A percentile compares a stretch with the other conserved stretches of the same genome.
Conservation (phyloP, 2,329 filamentous ascomycete species). For the Penicillium sp. region DNA sequence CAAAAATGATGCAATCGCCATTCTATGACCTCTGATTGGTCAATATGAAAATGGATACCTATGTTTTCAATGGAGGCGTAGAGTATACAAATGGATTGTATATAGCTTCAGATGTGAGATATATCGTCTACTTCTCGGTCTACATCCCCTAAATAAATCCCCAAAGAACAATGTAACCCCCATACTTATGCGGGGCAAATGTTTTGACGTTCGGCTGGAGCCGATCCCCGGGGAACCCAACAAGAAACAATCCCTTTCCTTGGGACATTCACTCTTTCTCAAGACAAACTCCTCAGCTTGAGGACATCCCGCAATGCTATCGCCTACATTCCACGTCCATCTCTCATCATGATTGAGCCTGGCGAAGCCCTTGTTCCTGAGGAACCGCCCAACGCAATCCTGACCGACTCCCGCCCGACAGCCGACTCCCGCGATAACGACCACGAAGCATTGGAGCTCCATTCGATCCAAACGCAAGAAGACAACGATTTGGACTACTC, state of each 20-base stretch:
- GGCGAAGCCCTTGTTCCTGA: neutral
- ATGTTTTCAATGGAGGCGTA: neutral
- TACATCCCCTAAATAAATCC: neutral
- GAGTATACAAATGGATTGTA: neutral
- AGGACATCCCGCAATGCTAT: neutral
- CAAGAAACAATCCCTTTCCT: neutral
- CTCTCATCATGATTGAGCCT: slow-evolving; percentile 9
- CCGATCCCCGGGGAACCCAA: slow-evolving; percentile 15
- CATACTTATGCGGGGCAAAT: slow-evolving; percentile 1
- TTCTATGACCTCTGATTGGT: slow-evolving; percentile 11
- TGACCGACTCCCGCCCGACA: slow-evolving; percentile 12
- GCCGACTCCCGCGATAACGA: slow-evolving; percentile 6
- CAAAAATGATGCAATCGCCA: slow-evolving; percentile 17
- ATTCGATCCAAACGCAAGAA: slow-evolving; percentile 31
- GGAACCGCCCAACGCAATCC: slow-evolving; percentile 4
- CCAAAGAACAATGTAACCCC: neutral
- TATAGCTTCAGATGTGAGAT: neutral
- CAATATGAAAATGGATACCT: neutral
- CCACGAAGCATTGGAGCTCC: slow-evolving; percentile 30
- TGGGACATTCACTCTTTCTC: neutral
- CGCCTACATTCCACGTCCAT: too few species aligned
- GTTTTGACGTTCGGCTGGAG: slow-evolving; percentile 9
- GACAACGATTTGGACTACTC: slow-evolving; percentile 25
- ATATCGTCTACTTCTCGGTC: neutral
- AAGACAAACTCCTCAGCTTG: neutral